phyloP scores from a whole-genome alignment of 202 grass and related monocot species.

The Schoenoplectus triqueter region DNA sequence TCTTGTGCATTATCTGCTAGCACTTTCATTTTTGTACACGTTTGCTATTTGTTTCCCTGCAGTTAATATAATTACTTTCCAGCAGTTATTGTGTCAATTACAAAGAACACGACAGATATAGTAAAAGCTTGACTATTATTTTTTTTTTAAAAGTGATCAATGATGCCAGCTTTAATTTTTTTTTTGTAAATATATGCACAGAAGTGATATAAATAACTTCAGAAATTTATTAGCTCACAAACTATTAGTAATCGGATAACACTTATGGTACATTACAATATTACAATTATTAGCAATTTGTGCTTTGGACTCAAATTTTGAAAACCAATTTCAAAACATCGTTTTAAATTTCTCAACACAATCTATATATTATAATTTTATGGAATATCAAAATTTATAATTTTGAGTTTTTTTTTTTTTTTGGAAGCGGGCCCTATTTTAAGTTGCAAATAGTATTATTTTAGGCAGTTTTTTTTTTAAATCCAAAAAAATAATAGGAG shows the following conservation, averaged over 20 bases:
- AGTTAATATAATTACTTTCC: slow-evolving; percentile 10
- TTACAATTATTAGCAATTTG: too few relatives aligned
- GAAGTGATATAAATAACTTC: neutral
- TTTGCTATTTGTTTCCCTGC: neutral
- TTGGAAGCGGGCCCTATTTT: too few relatives aligned
- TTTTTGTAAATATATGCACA: neutral
- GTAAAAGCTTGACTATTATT: neutral
- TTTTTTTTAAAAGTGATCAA: neutral
- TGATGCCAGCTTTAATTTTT: neutral
- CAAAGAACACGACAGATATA: neutral
- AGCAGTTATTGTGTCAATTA: neutral
- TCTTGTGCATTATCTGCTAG: slow-evolving; percentile 36
- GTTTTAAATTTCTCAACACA: too few relatives aligned
- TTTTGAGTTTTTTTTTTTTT: too few relatives aligned
- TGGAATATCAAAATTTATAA: too few relatives aligned
- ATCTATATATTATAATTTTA: too few relatives aligned
- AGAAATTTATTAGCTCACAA: neutral
- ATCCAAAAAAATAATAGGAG: too few relatives aligned
- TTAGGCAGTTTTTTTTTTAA: too few relatives aligned
- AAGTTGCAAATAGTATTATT: too few relatives aligned
- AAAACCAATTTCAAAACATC: too few relatives aligned
- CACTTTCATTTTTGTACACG: slow-evolving; percentile 4
- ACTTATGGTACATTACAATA: neutral
- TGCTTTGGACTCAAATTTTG: too few relatives aligned
- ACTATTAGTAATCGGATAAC: neutral